Conservation (phyloP, 805 yeast genomes). For the Starmera pachycereana region DNA sequence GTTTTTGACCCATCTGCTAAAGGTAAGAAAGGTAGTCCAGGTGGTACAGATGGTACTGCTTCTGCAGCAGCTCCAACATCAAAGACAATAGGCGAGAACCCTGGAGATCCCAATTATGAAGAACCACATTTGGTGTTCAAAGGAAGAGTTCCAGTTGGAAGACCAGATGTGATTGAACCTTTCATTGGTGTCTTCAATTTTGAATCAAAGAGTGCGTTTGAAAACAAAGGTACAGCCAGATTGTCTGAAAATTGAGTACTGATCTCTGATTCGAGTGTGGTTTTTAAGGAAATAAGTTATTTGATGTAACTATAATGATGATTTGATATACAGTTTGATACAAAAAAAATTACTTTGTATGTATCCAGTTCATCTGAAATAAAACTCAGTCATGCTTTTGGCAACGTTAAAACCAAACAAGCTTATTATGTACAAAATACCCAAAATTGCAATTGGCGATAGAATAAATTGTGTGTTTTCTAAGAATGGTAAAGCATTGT, state of each 20-base stretch:
- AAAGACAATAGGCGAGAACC: constrained; percentile 17
- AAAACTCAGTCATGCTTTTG: constrained; percentile 42
- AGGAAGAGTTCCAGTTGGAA: constrained; percentile 43
- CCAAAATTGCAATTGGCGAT: constrained; percentile 53
- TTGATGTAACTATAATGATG: too few relatives aligned
- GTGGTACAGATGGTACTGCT: neutral
- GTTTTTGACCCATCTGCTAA: constrained; percentile 21
- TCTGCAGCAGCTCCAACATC: constrained; percentile 3
- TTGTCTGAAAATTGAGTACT: too few relatives aligned
- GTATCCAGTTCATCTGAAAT: constrained; percentile 20
- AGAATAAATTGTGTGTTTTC: constrained; percentile 52
- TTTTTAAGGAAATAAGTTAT: too few relatives aligned
- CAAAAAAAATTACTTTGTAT: too few relatives aligned
- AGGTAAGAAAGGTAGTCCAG: neutral
- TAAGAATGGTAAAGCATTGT: constrained; percentile 60
- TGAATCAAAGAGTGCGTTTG: constrained; percentile 17
- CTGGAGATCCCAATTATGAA: constrained; percentile 28
- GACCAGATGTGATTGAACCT: constrained; percentile 41
- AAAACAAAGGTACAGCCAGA: too few relatives aligned
- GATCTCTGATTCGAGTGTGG: too few relatives aligned
- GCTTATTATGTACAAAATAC: constrained; percentile 48
- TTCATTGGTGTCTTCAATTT: constrained; percentile 46
- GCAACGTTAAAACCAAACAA: constrained; percentile 68
- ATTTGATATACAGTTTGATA: too few relatives aligned
- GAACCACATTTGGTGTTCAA: constrained; percentile 38